phyloP scores from a whole-genome alignment of 2,329 filamentous ascomycete genomes.

The Hypoxylon sp. region DNA sequence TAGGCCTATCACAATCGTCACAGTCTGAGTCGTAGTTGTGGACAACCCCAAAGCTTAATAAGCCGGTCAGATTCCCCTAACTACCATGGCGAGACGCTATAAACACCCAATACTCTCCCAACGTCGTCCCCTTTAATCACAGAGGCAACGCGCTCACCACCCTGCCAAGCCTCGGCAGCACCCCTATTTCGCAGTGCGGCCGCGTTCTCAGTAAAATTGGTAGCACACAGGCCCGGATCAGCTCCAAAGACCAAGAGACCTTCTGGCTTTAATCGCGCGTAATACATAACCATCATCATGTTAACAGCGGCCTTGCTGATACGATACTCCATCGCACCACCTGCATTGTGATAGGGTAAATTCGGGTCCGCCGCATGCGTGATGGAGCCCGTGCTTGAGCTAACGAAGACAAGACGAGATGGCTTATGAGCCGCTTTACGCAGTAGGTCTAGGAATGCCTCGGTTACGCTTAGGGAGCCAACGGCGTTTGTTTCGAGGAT shows the following conservation, averaged over 20 bases:
- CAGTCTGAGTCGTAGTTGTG: not conserved
- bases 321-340: slow-evolving; percentile 43
- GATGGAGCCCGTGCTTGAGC: slow-evolving; percentile 46
- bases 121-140: slow-evolving; percentile 34
- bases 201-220: slow-evolving; percentile 31
- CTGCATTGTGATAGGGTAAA: slow-evolving; percentile 34
- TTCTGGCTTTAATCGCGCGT: slow-evolving; percentile 39
- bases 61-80: not conserved
- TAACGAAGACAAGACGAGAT: slow-evolving; percentile 49
- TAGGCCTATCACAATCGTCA: no score
- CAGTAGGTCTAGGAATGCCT: slow-evolving; percentile 33
- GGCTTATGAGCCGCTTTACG: slow-evolving; percentile 27
- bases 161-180: slow-evolving; percentile 30
- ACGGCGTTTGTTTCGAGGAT: slow-evolving; percentile 39
- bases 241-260: slow-evolving; percentile 35
- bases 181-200: slow-evolving; percentile 22
- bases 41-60: not conserved
- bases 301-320: slow-evolving; percentile 52
- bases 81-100: slow-evolving; percentile 31
- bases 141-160: slow-evolving; percentile 30
- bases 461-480: slow-evolving; percentile 33
- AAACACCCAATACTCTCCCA: slow-evolving; percentile 32
- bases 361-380: slow-evolving; percentile 38
- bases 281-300: slow-evolving; percentile 49
- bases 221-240: slow-evolving; percentile 37